Percentiles rank a stretch among this genome's conserved stretches.
These are phyloP conservation scores for Monascus purpureus DNA, from an alignment of 495 filamentous ascomycete genomes.

Conservation along the genomic window DNA sequence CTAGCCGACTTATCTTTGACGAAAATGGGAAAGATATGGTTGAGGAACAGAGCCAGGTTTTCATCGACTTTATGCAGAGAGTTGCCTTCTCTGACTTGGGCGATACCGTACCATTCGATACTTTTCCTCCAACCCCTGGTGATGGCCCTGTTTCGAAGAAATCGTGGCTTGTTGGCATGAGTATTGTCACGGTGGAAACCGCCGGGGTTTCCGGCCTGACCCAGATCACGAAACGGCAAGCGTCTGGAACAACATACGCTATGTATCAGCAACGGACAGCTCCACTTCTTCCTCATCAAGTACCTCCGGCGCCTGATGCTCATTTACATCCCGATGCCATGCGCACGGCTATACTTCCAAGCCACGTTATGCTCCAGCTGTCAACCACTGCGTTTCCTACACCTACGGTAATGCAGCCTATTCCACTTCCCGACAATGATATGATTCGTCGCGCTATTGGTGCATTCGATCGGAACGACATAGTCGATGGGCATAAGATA, in stretches of 20 bases:
- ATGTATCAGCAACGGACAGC: conserved; percentile 60
- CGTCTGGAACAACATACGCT: conserved; percentile 69
- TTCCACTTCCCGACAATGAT: conserved; percentile 74
- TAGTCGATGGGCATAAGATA: conserved; percentile 90
- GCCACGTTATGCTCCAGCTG: conserved; percentile 72
- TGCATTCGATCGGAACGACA: conserved; percentile 73
- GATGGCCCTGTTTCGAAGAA: conserved; percentile 59
- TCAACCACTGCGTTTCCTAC: conserved; percentile 48
- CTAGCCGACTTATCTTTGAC: conserved; percentile 69
- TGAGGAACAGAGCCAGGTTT: conserved; percentile 87
- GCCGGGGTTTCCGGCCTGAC: conserved; percentile 58
- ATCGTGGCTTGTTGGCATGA: conserved; percentile 78
- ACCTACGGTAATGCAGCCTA: conserved; percentile 52
- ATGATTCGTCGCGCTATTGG: conserved; percentile 60
- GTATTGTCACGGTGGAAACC: conserved; percentile 76
- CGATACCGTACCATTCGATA: conserved; percentile 33
- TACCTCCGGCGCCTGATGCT: conserved; percentile 33
- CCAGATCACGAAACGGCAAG: conserved; percentile 69
- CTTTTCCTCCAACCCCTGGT: conserved; percentile 45
- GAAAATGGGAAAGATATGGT: conserved; percentile 56
- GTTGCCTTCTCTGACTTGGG: conserved; percentile 75
- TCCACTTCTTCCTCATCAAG: conserved; percentile 52
- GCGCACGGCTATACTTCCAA: conserved; percentile 48
- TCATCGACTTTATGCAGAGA: conserved; percentile 91
- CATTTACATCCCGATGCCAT: conserved; percentile 23